These are phyloP conservation scores for Tympanopsis confertula DNA, from an alignment of 2,329 filamentous ascomycete genomes.

Conservation along the genomic window DNA sequence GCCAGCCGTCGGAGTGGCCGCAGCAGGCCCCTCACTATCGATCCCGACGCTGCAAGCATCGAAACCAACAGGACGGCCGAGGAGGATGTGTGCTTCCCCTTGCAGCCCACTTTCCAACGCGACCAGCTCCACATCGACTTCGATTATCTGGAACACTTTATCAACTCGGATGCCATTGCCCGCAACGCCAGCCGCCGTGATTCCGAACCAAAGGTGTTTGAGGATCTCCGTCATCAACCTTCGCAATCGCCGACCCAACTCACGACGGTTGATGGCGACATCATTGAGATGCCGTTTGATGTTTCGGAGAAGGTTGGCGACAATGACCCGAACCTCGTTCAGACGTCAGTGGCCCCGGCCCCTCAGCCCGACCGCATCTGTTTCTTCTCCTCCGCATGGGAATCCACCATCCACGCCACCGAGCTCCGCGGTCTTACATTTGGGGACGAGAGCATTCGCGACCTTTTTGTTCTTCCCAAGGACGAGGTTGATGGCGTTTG, in stretches of 20 bases:
- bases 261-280: constrained; percentile 40
- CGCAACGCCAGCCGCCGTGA: constrained; percentile 35
- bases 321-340: constrained; percentile 21
- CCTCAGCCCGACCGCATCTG: constrained; percentile 73
- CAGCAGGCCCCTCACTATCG: constrained; percentile 43
- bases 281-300: constrained; percentile 38
- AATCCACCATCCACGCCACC: constrained; percentile 82
- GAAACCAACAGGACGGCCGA: constrained; percentile 62
- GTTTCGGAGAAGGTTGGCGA: constrained; percentile 27
- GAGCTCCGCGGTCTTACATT: constrained; percentile 81
- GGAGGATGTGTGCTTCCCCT: constrained; percentile 80
- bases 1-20: constrained; percentile 48
- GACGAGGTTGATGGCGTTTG: constrained; percentile 71
- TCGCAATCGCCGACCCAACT: constrained; percentile 5
- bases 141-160: constrained; percentile 86
- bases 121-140: constrained; percentile 80
- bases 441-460: constrained; percentile 78
- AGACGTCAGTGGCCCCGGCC: constrained; percentile 15
- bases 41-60: constrained; percentile 50
- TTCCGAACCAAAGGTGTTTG: constrained; percentile 20
- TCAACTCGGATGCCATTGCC: constrained; percentile 46
- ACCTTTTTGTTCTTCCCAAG: constrained; percentile 63
- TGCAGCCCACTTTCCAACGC: constrained; percentile 54
- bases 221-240: neutral
- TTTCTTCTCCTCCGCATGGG: constrained; percentile 91